Base-by-base conservation (phyloP, 2,329 filamentous ascomycete genomes). In the Aspergillus brasiliensis region DNA sequence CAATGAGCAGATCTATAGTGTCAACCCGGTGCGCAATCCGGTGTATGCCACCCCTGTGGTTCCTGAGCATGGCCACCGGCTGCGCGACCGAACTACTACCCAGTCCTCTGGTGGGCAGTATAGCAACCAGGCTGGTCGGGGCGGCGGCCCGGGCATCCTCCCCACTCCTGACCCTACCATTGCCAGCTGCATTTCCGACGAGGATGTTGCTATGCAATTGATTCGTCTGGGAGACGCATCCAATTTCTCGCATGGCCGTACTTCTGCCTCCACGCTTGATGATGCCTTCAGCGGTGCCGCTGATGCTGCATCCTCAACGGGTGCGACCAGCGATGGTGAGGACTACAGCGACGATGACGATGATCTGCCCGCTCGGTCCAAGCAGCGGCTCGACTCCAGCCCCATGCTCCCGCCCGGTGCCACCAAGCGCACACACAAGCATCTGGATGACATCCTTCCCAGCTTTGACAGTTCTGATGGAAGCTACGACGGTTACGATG, bases 141-240 rank as follows among this genome's bases (percentile, higher is more conserved):
- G 67, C 44, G 71, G 74, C 54, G 78, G 73, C 52, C 74, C 82
- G 64, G 87, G 88, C 57, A 86, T 96, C 67, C 82, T 97, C 64
- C 93, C 93, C 19, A 99, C 95, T 2, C 95, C 95, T 25, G 95
- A 98, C 70, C 94, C 94, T n/a, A 99, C 95, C 11, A 91, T 98
- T 68, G 91, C 91, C 57, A 98, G 94, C 78, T 96, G 92, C 76
- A 94, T 99, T 76, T 98, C 94, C 13, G 95, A 99, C 74, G 95
- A 99, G 77, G 95, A 99, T 77, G 95, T 98, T 63, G 95, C 95
- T 59, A 89, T 97, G 73, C 95, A 98, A 79, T 83, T 99, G 71
- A 98, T 99, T 88, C 90, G 94, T 68, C 85, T 99, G 57, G 93
- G 95, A 48, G 93, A 97, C 74, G 91, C 93, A 68, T 95, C 92